Evolutionary conservation across 1,284 basidiomycete species (phyloP).

Genomic region (Afroboletus lepidellus): DNA sequence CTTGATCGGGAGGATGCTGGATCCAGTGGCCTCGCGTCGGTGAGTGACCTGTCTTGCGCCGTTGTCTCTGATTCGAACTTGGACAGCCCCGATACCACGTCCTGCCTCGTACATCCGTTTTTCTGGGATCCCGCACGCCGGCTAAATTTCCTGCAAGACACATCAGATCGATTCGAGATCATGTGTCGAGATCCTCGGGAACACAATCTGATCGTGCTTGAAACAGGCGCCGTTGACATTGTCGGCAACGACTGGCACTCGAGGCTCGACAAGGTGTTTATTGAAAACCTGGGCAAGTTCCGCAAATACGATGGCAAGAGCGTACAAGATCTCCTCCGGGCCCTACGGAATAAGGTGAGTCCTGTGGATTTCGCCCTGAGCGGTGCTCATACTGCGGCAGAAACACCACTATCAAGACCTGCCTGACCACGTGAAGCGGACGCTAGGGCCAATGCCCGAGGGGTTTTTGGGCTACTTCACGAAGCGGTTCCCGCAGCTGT

Average conservation of each 20-base stretch:
- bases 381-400: conserved; percentile 42
- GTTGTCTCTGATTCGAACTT: not conserved
- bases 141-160: conserved; percentile 92
- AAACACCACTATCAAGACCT: conserved; percentile 99
- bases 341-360: conserved; percentile 90
- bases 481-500: conserved; percentile 83
- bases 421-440: conserved; percentile 84
- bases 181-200: conserved; percentile 93
- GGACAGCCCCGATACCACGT: conserved; percentile 80
- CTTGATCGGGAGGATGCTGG: conserved; percentile 76
- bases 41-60: conserved; percentile 36
- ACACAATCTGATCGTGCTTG: conserved; percentile 71
- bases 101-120: conserved; percentile 89
- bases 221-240: conserved; percentile 64
- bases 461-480: conserved; percentile 95
- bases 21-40: conserved; percentile 71
- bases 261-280: conserved; percentile 84
- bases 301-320: conserved; percentile 91
- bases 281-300: conserved; percentile 95
- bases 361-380: not conserved
- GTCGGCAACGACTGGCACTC: conserved; percentile 89
- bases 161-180: conserved; percentile 96
- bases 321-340: conserved; percentile 90
- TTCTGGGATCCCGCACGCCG: conserved; percentile 92
- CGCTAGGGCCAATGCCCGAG: conserved; percentile 86